Percentiles rank a stretch among this genome's conserved stretches.
Evolutionary conservation across 768 basidiomycete species (phyloP).

Genomic region (Suillus paluster): DNA sequence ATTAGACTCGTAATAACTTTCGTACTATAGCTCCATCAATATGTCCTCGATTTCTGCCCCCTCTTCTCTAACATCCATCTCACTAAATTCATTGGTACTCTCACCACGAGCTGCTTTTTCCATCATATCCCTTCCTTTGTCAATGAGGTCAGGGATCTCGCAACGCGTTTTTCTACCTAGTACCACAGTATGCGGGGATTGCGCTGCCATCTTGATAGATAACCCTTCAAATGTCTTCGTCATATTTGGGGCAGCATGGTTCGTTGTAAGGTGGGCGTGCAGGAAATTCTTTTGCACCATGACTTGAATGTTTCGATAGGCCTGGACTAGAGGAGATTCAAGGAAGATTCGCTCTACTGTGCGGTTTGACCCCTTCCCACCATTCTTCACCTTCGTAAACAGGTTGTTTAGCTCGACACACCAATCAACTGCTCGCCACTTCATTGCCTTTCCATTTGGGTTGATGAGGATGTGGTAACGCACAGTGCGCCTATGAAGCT

Average conservation of each 20-base stretch:
- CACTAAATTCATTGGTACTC: no score
- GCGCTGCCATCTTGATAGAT: neutral
- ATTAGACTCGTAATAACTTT: no score
- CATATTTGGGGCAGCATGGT: slow-evolving; percentile 35
- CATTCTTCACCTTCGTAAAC: slow-evolving; percentile 43
- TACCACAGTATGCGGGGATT: neutral
- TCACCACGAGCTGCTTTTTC: neutral
- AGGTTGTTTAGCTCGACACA: slow-evolving; percentile 45
- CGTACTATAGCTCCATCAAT: no score
- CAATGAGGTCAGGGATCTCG: neutral
- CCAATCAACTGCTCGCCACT: slow-evolving; percentile 44
- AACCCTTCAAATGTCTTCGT: slow-evolving; percentile 25
- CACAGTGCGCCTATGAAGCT: slow-evolving; percentile 23
- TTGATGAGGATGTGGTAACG: slow-evolving; percentile 36
- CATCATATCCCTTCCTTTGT: slow-evolving; percentile 10
- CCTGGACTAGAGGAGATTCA: slow-evolving; percentile 40
- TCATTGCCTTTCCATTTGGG: slow-evolving; percentile 35
- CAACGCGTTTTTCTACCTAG: neutral
- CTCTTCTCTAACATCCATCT: no score
- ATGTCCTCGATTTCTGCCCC: neutral
- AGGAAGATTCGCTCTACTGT: slow-evolving; percentile 35
- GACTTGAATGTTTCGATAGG: slow-evolving; percentile 28
- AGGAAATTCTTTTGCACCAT: slow-evolving; percentile 20
- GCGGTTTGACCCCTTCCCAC: slow-evolving; percentile 39
- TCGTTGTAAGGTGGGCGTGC: slow-evolving; percentile 26